Evolutionary conservation across 768 basidiomycete genomes (phyloP).

Genomic region (Melanogaster broomeanus): DNA sequence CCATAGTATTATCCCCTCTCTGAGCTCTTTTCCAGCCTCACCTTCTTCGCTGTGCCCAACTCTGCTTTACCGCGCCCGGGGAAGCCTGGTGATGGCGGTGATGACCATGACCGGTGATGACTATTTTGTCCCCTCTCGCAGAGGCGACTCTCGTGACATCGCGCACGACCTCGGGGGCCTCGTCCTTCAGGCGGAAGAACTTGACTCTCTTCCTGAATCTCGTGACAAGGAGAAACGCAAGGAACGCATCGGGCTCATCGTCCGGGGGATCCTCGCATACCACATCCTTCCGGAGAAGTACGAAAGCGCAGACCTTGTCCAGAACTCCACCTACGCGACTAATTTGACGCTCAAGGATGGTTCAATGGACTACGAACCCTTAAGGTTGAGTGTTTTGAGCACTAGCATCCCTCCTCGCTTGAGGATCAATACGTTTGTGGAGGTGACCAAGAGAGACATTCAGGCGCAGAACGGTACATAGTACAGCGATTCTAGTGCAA

Average conservation of each 20-base stretch:
- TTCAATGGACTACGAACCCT: constrained; percentile 43
- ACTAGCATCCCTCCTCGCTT: constrained; percentile 35
- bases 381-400: constrained; percentile 44
- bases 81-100: constrained; percentile 7
- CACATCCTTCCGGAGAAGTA: constrained; percentile 50
- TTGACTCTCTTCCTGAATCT: constrained; percentile 45
- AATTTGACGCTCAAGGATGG: constrained; percentile 43
- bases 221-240: constrained; percentile 49
- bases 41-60: constrained; percentile 56
- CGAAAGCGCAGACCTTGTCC: constrained; percentile 41
- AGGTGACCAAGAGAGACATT: constrained; percentile 41
- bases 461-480: constrained; percentile 53
- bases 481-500: background rate
- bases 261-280: constrained; percentile 56
- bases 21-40: constrained; percentile 37
- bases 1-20: background rate
- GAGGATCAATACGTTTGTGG: constrained; percentile 51
- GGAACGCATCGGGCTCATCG: constrained; percentile 55
- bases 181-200: constrained; percentile 29
- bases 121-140: background rate
- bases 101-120: background rate
- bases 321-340: constrained; percentile 57
- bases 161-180: constrained; percentile 11
- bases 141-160: constrained; percentile 2
- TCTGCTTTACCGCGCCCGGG: constrained; percentile 37